These are phyloP conservation scores for Chlorella sp. DNA, from an alignment of 139 green algal species.

Conservation along the genomic window DNA sequence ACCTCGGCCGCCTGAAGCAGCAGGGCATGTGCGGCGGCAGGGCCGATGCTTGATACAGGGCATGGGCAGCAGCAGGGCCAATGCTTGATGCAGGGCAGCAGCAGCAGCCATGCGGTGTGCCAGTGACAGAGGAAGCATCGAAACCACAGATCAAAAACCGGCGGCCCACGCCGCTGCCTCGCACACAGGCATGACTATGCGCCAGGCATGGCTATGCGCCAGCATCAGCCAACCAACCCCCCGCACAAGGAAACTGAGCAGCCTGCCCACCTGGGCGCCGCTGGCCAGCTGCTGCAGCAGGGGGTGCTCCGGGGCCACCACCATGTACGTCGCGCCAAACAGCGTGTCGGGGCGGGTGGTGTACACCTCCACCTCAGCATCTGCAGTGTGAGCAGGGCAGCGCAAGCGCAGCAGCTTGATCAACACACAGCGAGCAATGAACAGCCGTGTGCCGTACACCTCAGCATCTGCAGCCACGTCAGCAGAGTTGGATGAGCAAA, in stretches of 20 bases:
- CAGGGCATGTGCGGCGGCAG: too few relatives aligned
- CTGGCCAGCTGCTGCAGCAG: slow-evolving; percentile 60
- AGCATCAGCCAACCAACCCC: too few relatives aligned
- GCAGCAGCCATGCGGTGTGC: too few relatives aligned
- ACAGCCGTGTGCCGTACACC: neutral
- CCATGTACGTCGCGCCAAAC: slow-evolving; percentile 97
- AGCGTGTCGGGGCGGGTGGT: slow-evolving; percentile 97
- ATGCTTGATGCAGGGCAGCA: too few relatives aligned
- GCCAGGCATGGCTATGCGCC: too few relatives aligned
- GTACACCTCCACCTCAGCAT: slow-evolving; percentile 74
- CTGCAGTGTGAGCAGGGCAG: neutral
- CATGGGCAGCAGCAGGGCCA: too few relatives aligned
- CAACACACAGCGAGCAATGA: neutral
- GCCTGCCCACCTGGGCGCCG: neutral
- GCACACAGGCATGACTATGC: too few relatives aligned
- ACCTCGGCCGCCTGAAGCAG: slow-evolving; percentile 41
- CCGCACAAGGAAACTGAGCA: too few relatives aligned
- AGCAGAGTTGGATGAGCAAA: neutral
- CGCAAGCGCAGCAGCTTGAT: neutral
- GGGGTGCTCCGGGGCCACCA: slow-evolving; percentile 96
- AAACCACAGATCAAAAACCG: too few relatives aligned
- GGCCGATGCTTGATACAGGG: too few relatives aligned
- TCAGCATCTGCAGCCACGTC: neutral
- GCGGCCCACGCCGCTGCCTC: too few relatives aligned
- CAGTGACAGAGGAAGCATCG: too few relatives aligned